phyloP scores from a whole-genome alignment of 345 rosid genomes.

The Fremontodendron californicum region DNA sequence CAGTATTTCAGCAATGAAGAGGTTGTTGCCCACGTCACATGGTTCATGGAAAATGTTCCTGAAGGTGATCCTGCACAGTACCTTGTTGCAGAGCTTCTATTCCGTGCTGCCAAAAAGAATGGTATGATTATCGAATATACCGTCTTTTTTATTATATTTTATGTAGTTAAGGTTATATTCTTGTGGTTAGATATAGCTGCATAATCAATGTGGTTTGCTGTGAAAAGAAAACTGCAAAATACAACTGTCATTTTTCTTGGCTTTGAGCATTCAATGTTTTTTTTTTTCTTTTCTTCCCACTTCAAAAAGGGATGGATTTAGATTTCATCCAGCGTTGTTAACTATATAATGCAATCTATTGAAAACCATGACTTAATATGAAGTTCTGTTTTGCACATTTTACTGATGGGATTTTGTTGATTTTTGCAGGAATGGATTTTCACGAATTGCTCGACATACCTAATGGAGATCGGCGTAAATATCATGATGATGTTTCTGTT shows the following conservation, averaged over 20 bases:
- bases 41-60: conserved; percentile 97
- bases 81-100: conserved; percentile 84
- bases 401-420: neutral
- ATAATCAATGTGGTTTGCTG: neutral
- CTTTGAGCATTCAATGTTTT: neutral
- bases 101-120: conserved; percentile 95
- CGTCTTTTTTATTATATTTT: neutral
- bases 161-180: neutral
- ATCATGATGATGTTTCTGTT: conserved; percentile 91
- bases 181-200: neutral
- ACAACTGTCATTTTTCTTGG: neutral
- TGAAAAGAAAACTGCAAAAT: neutral
- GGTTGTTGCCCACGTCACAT: conserved; percentile 89
- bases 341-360: neutral
- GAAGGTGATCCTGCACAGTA: conserved; percentile 95
- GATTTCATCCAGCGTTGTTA: neutral
- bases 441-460: conserved; percentile 90
- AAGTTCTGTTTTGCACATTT: neutral
- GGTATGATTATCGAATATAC: conserved; percentile 39
- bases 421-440: conserved; percentile 79
- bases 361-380: conserved; percentile 1
- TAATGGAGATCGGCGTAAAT: conserved; percentile 90
- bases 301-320: neutral
- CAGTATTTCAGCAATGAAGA: conserved; percentile 96
- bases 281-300: neutral